These are phyloP conservation scores for Xylariaceae sp. DNA, from an alignment of 2,329 filamentous ascomycete genomes.

Conservation along the genomic window DNA sequence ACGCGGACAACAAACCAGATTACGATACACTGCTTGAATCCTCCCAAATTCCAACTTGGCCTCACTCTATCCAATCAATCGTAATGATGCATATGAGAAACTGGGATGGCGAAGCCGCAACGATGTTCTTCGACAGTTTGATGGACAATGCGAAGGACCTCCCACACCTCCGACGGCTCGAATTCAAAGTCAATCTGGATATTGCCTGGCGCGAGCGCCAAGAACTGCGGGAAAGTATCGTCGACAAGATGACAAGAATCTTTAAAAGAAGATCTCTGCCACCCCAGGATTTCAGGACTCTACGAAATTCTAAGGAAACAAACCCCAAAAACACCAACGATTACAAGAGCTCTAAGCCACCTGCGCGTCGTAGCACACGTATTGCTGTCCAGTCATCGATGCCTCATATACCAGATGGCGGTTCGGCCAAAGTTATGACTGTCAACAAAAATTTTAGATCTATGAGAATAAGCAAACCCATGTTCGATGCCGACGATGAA, in stretches of 20 bases:
- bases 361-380: constrained; percentile 25
- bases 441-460: constrained; percentile 16
- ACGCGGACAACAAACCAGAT: constrained; percentile 68
- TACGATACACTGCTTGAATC: constrained; percentile 65
- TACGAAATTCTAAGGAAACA: constrained; percentile 4
- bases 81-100: constrained; percentile 75
- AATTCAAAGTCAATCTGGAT: constrained; percentile 74
- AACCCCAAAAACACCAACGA: constrained; percentile 3
- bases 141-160: constrained; percentile 66
- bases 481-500: constrained; percentile 28
- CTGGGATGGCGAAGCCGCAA: constrained; percentile 65
- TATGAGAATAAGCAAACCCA: constrained; percentile 10
- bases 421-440: constrained; percentile 9
- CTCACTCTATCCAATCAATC: constrained; percentile 62
- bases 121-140: constrained; percentile 75
- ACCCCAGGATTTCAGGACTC: constrained; percentile 12
- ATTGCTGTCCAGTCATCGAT: constrained; percentile 15
- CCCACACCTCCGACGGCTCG: constrained; percentile 62
- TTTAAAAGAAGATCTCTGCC: constrained; percentile 40
- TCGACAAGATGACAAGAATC: constrained; percentile 61
- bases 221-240: constrained; percentile 75
- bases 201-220: constrained; percentile 79
- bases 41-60: constrained; percentile 73
- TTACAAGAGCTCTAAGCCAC: not conserved
- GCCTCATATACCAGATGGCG: constrained; percentile 10